Evolutionary conservation across 768 basidiomycete species (phyloP), one percentile per base, ranked within the genome.

Genomic region (Cystofilobasidium bisporidii): DNA sequence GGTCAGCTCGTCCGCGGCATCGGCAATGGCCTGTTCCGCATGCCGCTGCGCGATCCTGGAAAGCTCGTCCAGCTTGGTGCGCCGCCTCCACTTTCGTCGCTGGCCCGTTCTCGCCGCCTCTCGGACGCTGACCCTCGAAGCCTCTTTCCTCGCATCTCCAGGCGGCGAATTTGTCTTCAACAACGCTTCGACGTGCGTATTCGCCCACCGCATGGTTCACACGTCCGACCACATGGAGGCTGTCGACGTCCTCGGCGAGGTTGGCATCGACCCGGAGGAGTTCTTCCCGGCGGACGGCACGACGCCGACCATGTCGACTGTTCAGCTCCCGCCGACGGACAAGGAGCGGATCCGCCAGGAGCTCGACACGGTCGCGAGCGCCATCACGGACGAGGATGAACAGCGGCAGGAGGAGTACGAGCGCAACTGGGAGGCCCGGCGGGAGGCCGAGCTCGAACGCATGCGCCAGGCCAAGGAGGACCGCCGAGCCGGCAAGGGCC

Each of bases 181-280:
- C 1, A 73, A 73, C 4, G 74, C 75, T 10, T 72, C 71, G 60
- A 70, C 70, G n/a, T 76, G 75, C 59, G 69, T 72, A 11, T 78
- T 76, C 64, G 77, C 76, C 10, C 76, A 77, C 61, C 72, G 77
- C 30, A 78, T 78, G 77, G 74, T 73, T 14, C 76, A 74, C 36
- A 76, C 72, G 6, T 56, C 70, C 72, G 77, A 78, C 65, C 77
- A 78, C 61, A 74, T 76, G 75, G 77, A 78, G 70, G 77, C 77
- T 2, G 72, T 74, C 43, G 77, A 77, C 63, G 72, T 77, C 3
- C 50, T 75, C 1, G 71, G 72, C 5, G 40, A 71, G 28, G 76
- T 76, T 1, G 77, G 77, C 10, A 55, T 68, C 24, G 61, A 68
- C 32, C 67, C 67, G 14, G 67, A 58, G 4, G 33, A 50, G 28